phyloP scores from a whole-genome alignment of 306 rosid species.

The Acmispon strigosus region DNA sequence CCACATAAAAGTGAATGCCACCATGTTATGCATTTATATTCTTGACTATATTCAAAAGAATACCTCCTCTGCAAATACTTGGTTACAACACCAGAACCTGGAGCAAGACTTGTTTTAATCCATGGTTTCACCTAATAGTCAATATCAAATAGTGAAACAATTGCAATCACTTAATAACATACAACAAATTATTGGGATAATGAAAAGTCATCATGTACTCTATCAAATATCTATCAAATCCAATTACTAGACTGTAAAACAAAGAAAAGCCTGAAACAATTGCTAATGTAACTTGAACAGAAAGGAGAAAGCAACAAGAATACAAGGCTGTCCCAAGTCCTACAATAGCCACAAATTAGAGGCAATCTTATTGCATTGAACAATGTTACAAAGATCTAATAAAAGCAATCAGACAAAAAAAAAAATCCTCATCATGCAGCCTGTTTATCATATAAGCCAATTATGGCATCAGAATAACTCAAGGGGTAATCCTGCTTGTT shows the following conservation, averaged over 20 bases:
- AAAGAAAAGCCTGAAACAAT: neutral
- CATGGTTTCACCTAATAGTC: slow-evolving; percentile 83
- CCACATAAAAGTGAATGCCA: neutral
- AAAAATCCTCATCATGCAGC: neutral
- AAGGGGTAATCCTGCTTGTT: neutral
- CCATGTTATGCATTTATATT: neutral
- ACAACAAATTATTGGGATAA: neutral
- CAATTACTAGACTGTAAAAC: slow-evolving; percentile 1
- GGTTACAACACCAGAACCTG: slow-evolving; percentile 96
- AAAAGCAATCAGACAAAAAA: neutral
- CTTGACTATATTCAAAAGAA: slow-evolving; percentile 8
- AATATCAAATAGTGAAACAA: slow-evolving; percentile 9
- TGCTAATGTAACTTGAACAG: slow-evolving; percentile 1
- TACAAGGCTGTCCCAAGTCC: neutral
- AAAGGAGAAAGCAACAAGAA: neutral
- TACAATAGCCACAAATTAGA: neutral
- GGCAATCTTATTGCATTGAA: neutral
- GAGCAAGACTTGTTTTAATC: slow-evolving; percentile 98
- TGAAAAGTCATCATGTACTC: neutral
- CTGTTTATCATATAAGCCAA: slow-evolving; percentile 4
- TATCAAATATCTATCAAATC: neutral
- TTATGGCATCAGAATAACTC: neutral
- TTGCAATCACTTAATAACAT: slow-evolving; percentile 14
- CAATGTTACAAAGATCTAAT: neutral
- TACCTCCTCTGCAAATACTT: slow-evolving; percentile 84